Conservation (phyloP, 2,329 filamentous ascomycete genomes). For the Metarhizium anisopliae region DNA sequence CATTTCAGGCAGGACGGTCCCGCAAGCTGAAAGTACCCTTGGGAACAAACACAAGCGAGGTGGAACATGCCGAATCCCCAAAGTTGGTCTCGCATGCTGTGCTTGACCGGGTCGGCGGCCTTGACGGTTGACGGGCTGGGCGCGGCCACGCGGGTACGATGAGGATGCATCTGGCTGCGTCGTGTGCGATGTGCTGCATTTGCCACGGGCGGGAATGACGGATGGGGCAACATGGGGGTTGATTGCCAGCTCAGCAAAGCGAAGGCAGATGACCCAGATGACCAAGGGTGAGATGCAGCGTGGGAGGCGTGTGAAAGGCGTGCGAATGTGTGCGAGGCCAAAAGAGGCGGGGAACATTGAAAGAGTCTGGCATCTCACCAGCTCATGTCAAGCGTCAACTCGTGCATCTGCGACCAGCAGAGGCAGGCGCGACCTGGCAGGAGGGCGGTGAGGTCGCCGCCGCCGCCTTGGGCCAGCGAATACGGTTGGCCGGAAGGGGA, state of each 20-base stretch:
- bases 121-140: background rate
- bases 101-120: background rate
- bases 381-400: background rate
- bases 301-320: background rate
- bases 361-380: background rate
- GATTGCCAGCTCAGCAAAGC: conserved; percentile 27
- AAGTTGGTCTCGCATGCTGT: background rate
- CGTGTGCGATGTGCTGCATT: conserved; percentile 1
- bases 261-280: conserved; percentile 26
- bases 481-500: background rate
- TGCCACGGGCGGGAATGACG: conserved; percentile 6
- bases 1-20: background rate
- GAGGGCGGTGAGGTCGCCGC: background rate
- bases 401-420: background rate
- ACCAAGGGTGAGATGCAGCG: conserved; percentile 7
- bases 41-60: background rate
- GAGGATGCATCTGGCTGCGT: conserved; percentile 2
- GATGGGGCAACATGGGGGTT: conserved; percentile 9
- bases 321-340: background rate
- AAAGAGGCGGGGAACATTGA: background rate
- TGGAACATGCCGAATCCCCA: background rate
- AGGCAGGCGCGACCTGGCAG: background rate
- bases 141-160: background rate
- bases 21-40: background rate
- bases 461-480: background rate